Conservation (phyloP, 2,329 filamentous ascomycete species). For the Pseudocercospora macadamiae region DNA sequence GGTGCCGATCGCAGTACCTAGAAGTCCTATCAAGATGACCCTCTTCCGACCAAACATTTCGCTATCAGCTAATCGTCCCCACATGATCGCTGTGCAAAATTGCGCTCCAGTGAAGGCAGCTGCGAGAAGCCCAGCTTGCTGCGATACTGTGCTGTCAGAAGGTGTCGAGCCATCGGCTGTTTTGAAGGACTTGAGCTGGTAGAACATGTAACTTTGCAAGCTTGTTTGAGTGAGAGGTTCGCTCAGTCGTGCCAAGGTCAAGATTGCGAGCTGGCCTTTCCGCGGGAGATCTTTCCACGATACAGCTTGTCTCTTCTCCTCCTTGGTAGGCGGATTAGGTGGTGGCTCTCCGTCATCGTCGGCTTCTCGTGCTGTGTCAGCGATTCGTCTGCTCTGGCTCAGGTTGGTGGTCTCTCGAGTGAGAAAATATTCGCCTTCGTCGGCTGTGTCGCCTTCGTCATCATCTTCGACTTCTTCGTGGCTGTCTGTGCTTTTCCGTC, state of each 20-base stretch:
- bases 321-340: background rate
- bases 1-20: constrained; percentile 68
- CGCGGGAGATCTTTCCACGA: constrained; percentile 74
- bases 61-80: constrained; percentile 73
- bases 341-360: constrained; percentile 28
- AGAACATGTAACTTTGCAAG: constrained; percentile 80
- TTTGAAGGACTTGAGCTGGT: constrained; percentile 78
- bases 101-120: constrained; percentile 81
- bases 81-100: constrained; percentile 79
- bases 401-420: background rate
- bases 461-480: constrained; percentile 8
- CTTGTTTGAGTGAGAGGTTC: constrained; percentile 83
- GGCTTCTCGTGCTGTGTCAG: constrained; percentile 11
- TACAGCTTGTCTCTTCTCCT: constrained; percentile 52
- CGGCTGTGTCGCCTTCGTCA: constrained; percentile 19
- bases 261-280: constrained; percentile 75
- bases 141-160: constrained; percentile 67
- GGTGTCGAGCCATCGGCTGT: constrained; percentile 45
- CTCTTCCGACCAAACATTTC: constrained; percentile 69
- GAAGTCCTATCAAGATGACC: constrained; percentile 74
- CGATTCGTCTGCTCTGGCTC: constrained; percentile 2
- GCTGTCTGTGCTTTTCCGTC: constrained; percentile 11
- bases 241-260: constrained; percentile 76
- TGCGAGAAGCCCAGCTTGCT: constrained; percentile 75
- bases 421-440: constrained; percentile 7